phyloP scores from a whole-genome alignment of 192 early-diverging fungal genomes.

The Radiomyces spectabilis region DNA sequence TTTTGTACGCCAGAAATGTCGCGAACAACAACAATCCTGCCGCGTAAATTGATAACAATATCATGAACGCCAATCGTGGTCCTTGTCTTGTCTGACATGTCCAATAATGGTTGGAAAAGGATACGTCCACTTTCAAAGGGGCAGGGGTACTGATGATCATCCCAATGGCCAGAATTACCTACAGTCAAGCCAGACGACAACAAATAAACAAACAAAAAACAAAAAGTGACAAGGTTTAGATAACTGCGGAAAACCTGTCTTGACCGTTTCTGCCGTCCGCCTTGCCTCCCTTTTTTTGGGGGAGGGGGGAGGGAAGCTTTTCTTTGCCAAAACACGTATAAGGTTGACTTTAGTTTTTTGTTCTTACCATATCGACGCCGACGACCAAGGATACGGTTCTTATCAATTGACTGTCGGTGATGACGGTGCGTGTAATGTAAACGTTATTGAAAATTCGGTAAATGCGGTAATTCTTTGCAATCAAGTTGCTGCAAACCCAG shows the following conservation, averaged over 20 bases:
- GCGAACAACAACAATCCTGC: constrained; percentile 28
- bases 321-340: no score
- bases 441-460: constrained; percentile 49
- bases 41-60: constrained; percentile 26
- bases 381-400: constrained; percentile 32
- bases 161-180: constrained; percentile 31
- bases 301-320: no score
- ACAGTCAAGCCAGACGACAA: no score
- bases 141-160: constrained; percentile 25
- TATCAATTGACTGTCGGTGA: constrained; percentile 35
- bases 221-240: background rate
- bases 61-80: constrained; percentile 17
- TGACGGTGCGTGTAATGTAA: constrained; percentile 39
- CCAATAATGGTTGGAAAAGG: constrained; percentile 34
- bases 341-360: background rate
- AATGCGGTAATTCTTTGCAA: constrained; percentile 46
- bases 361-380: constrained; percentile 28
- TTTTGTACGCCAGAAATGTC: constrained; percentile 43
- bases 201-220: constrained; percentile 1
- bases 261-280: no score
- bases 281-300: no score
- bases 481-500: constrained; percentile 50
- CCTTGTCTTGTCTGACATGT: constrained; percentile 19
- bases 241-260: no score
- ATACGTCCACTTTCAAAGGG: constrained; percentile 18